phyloP scores from a whole-genome alignment of 768 basidiomycete genomes.

The Candolleomyces efflorescens region DNA sequence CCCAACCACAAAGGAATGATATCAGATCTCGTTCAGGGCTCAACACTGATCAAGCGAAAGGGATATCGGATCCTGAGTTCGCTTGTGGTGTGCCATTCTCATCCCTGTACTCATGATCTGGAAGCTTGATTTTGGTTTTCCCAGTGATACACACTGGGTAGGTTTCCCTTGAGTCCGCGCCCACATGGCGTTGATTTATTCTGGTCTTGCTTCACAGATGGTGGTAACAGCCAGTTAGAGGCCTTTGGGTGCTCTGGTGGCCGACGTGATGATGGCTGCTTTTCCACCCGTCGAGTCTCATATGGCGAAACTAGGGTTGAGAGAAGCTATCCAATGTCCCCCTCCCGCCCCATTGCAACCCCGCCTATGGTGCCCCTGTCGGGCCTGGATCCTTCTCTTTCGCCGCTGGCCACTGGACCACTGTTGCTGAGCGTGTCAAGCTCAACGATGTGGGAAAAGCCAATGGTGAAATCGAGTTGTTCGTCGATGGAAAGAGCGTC shows the following conservation, averaged over 20 bases:
- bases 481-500: slow-evolving; percentile 60
- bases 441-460: slow-evolving; percentile 68
- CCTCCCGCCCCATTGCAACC: slow-evolving; percentile 52
- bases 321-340: slow-evolving; percentile 47
- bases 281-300: slow-evolving; percentile 62
- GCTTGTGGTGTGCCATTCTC: no score
- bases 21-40: no score
- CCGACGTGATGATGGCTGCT: slow-evolving; percentile 50
- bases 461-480: slow-evolving; percentile 72
- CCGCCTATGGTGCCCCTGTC: slow-evolving; percentile 61
- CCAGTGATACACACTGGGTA: no score
- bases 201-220: slow-evolving; percentile 44
- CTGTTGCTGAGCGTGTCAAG: slow-evolving; percentile 64
- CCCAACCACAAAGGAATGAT: no score
- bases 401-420: slow-evolving; percentile 59
- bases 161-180: no score
- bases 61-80: no score
- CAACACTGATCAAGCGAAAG: no score
- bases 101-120: no score
- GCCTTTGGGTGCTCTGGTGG: slow-evolving; percentile 64
- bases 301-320: slow-evolving; percentile 58
- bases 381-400: slow-evolving; percentile 68
- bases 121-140: no score
- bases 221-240: slow-evolving; percentile 44
- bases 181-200: no score